Percentiles rank a stretch among this genome's conserved stretches.
Conservation (phyloP, 2,329 filamentous ascomycete genomes). For the Didymella lethalis region DNA sequence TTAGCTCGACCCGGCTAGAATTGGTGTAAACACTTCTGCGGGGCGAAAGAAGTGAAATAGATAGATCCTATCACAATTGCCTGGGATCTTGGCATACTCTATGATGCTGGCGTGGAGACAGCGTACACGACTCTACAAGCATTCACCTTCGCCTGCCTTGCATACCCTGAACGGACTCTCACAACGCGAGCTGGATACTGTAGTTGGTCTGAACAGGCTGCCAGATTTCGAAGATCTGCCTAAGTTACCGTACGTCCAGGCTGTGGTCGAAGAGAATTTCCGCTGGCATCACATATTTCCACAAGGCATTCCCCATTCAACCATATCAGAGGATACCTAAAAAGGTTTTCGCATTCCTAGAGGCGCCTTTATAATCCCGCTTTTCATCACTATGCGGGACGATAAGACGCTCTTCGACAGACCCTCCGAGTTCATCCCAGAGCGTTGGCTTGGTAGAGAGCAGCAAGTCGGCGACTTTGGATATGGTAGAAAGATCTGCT, state of each 20-base stretch:
- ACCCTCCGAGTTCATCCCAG: conserved; percentile 46
- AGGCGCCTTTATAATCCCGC: conserved; percentile 44
- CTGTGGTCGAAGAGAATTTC: conserved; percentile 40
- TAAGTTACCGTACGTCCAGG: conserved; percentile 37
- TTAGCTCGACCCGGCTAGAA: conserved; percentile 29
- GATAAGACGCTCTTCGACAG: conserved; percentile 40
- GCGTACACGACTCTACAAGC: conserved; percentile 19
- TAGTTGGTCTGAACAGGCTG: conserved; percentile 27
- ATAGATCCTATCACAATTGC: conserved; percentile 25
- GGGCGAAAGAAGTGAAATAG: conserved; percentile 18
- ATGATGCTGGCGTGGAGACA: conserved; percentile 35
- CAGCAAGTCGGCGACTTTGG: conserved; percentile 49
- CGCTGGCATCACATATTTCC: conserved; percentile 50
- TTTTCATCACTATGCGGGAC: conserved; percentile 45
- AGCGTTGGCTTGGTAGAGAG: conserved; percentile 41
- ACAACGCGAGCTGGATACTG: conserved; percentile 28
- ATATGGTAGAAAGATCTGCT: conserved; percentile 49
- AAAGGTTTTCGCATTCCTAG: conserved; percentile 58
- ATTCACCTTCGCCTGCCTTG: conserved; percentile 15
- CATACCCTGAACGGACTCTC: conserved; percentile 17
- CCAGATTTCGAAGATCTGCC: conserved; percentile 32
- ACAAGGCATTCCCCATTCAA: conserved; percentile 55
- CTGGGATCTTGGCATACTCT: conserved; percentile 29
- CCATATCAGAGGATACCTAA: conserved; percentile 57
- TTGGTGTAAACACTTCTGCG: conserved; percentile 29